These are phyloP conservation scores for Hippophae gyantsensis DNA, from an alignment of 306 rosid species.

Conservation along the genomic window DNA sequence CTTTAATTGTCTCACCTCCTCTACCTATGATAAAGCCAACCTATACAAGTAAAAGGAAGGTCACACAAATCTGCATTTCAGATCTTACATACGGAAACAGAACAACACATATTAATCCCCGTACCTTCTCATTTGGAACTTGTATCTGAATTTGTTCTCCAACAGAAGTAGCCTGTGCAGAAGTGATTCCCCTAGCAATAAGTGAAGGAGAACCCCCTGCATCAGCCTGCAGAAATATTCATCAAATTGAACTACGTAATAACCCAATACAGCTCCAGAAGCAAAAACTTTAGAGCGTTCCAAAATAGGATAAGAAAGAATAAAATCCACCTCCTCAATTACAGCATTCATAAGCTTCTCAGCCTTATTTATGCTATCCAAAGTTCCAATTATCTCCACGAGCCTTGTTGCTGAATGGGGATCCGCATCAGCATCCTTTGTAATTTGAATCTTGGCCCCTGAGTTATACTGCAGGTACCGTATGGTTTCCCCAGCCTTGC, in stretches of 20 bases:
- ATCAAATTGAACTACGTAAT: constrained; percentile 3
- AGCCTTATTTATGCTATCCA: constrained; percentile 72
- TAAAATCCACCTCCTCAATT: constrained; percentile 64
- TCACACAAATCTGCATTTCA: constrained; percentile 5
- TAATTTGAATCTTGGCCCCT: constrained; percentile 92
- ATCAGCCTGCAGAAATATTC: constrained; percentile 63
- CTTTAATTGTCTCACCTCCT: constrained; percentile 95
- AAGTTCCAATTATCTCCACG: constrained; percentile 74
- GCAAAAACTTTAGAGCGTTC: background rate
- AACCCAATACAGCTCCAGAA: background rate
- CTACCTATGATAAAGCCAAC: constrained; percentile 96
- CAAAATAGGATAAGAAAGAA: background rate
- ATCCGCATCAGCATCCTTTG: constrained; percentile 83
- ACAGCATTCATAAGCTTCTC: constrained; percentile 85
- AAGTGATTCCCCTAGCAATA: constrained; percentile 80
- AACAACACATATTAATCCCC: background rate
- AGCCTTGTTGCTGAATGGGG: constrained; percentile 57
- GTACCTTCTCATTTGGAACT: constrained; percentile 83
- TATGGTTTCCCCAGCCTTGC: constrained; percentile 96
- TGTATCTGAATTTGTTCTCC: constrained; percentile 91
- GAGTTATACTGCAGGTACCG: constrained; percentile 80
- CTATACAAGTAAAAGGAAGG: constrained; percentile 25
- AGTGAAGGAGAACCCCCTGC: constrained; percentile 98
- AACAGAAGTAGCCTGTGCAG: constrained; percentile 61
- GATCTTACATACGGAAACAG: background rate